A percentile compares a stretch with the other conserved stretches of the same genome.
Evolutionary conservation across 352 stramenopile species (phyloP).

Genomic region (Thalassiosira mediterranea): DNA sequence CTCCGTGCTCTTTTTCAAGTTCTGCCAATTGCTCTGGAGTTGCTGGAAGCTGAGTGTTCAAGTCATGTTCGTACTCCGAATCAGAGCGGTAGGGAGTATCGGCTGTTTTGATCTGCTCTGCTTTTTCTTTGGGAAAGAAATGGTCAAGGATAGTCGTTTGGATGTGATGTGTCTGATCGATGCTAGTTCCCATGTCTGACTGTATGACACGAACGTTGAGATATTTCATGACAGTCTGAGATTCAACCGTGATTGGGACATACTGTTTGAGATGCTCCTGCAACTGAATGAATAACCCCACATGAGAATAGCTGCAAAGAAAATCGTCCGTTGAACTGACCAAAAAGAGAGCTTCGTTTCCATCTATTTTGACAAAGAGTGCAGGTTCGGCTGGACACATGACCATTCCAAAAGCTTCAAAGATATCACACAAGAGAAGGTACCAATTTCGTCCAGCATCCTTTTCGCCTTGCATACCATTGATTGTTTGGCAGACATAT

Average conservation of each 20-base stretch:
- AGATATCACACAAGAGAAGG: neutral
- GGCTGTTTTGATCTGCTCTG: slow-evolving; percentile 9
- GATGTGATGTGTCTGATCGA: slow-evolving; percentile 26
- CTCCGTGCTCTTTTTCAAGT: slow-evolving; percentile 8
- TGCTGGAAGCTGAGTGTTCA: neutral
- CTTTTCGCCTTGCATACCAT: slow-evolving; percentile 17
- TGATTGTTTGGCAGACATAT: slow-evolving; percentile 11
- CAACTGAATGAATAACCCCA: no score
- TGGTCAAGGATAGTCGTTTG: slow-evolving; percentile 16
- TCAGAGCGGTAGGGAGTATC: slow-evolving; percentile 25
- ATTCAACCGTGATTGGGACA: neutral
- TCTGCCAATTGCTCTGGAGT: slow-evolving; percentile 4
- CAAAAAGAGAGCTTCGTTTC: neutral
- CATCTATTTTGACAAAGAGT: slow-evolving; percentile 1
- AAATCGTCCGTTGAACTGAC: slow-evolving; percentile 15
- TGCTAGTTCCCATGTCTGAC: slow-evolving; percentile 12
- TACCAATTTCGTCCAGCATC: slow-evolving; percentile 15
- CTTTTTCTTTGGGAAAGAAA: slow-evolving; percentile 10
- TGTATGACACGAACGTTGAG: slow-evolving; percentile 22
- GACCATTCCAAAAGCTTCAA: slow-evolving; percentile 10
- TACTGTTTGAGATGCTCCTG: no score
- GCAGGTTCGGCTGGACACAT: slow-evolving; percentile 5
- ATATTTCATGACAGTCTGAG: slow-evolving; percentile 1
- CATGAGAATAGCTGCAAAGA: neutral
- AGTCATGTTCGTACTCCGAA: neutral